Evolutionary conservation across 148 eudicot species (phyloP).

Genomic region (Chenopodium suecicum): DNA sequence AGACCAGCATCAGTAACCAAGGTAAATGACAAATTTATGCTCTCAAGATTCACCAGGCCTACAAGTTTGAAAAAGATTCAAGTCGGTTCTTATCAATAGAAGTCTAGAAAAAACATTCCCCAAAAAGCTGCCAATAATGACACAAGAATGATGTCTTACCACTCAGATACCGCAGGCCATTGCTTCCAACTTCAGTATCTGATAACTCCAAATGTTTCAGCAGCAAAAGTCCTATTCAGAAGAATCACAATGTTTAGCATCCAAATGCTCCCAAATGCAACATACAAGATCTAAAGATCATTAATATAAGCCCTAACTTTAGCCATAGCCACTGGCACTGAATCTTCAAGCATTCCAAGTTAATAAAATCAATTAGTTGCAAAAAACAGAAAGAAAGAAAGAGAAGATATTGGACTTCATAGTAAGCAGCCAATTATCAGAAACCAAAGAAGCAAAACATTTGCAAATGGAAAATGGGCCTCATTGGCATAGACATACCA

Average conservation of each 20-base stretch:
- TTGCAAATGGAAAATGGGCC: neutral
- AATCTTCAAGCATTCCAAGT: neutral
- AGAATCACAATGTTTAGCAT: conserved; percentile 2
- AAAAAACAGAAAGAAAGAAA: too few relatives aligned
- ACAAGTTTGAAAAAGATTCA: conserved; percentile 13
- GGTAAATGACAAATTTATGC: conserved; percentile 89
- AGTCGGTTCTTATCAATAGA: neutral
- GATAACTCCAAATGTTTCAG: conserved; percentile 84
- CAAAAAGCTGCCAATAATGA: neutral
- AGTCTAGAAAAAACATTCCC: neutral
- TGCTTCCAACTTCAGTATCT: conserved; percentile 92
- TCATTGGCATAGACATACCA: neutral
- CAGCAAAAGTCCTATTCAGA: conserved; percentile 54
- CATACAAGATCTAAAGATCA: neutral
- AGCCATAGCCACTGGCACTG: neutral
- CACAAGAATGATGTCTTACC: conserved; percentile 41
- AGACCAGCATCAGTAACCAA: conserved; percentile 72
- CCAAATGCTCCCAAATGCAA: neutral
- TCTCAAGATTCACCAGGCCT: conserved; percentile 77
- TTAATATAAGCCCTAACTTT: neutral
- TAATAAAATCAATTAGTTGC: neutral
- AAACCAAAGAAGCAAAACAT: neutral
- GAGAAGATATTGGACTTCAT: neutral
- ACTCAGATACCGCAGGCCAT: conserved; percentile 70
- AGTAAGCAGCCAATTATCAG: neutral